phyloP scores from a whole-genome alignment of 768 basidiomycete genomes.

The Lyophyllum atratum region DNA sequence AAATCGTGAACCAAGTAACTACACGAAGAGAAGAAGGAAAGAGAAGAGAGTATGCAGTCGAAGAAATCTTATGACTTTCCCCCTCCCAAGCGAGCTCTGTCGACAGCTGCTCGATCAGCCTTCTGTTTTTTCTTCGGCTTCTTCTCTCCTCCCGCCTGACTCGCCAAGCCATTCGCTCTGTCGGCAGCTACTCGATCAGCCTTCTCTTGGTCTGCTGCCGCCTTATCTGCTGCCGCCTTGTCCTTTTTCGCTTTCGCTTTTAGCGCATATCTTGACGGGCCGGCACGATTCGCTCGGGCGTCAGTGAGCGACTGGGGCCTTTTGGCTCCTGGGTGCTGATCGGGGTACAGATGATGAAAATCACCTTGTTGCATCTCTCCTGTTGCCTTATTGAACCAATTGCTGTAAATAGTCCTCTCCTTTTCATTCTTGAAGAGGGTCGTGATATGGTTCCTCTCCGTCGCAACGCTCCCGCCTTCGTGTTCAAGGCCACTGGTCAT shows the following conservation, averaged over 20 bases:
- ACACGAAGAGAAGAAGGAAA: too few species aligned
- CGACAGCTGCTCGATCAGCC: too few species aligned
- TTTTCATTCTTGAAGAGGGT: neutral
- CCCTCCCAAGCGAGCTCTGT: too few species aligned
- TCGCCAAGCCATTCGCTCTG: too few species aligned
- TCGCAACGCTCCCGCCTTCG: neutral
- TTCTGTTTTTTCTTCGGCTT: too few species aligned
- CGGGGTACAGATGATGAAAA: neutral
- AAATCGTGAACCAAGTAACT: too few species aligned
- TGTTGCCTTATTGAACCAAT: neutral
- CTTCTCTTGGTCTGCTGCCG: neutral
- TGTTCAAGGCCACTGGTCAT: neutral
- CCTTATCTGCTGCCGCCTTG: neutral
- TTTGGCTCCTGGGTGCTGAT: neutral
- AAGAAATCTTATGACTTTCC: too few species aligned
- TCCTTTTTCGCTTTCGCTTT: neutral
- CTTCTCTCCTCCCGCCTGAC: too few species aligned
- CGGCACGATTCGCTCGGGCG: neutral
- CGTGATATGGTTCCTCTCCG: neutral
- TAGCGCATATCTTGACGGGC: too few species aligned
- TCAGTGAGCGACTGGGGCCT: neutral
- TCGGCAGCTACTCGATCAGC: neutral
- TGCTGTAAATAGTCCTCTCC: neutral
- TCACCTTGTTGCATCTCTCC: neutral
- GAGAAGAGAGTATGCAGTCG: too few species aligned